Base-by-base conservation (phyloP, 1,284 basidiomycete genomes). In the Cystobasidium pallidum region DNA sequence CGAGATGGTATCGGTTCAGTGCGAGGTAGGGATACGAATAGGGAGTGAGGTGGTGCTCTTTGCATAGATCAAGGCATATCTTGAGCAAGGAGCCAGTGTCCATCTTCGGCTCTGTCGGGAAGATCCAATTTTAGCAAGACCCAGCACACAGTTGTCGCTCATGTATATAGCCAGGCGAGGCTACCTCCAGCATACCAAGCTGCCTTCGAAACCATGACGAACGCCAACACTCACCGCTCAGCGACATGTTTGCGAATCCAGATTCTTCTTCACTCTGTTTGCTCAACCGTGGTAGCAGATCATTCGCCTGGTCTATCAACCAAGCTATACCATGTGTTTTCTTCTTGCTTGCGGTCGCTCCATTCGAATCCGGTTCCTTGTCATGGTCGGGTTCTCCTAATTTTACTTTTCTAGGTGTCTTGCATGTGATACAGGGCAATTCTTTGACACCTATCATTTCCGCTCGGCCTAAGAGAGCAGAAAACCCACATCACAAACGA, bases 1-100 rank as follows among this genome's bases (percentile, higher is more conserved):
- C 59, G 11, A 63, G 34, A 3, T 39, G 19, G 17, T 17, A 32
- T 11, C 61, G 43, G 32, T 71, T 52, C 24, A 71, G 49, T 21
- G 59, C 61, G 21, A 71, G 68, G n/a, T 51, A 52, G 36, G 68
- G 59, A 54, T 71, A 52, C 36, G 68, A 71, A 28, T 45, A 41
- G 3, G 47, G 45, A 19, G 49, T 36, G 21, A 71, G 51, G 26
- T 57, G 54, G 26, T 71, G 68, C 49, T 39, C 28, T 13, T 64
- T 34, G 26, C 34, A 28, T 24, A 71, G 28, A 19, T 19, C 28
- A 3, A 36, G 11, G 66, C 55, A 54, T 21, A n/a, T 57, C 54
- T 67, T n/a, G 26, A 57, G 55, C 66, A 32, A 8, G 28, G 28
- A 34, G 3, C 30, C 19, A 39, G n/a, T 28, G 54, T 68, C 41